These are phyloP conservation scores for Lactarius sanguifluus DNA, from an alignment of 768 basidiomycete species.

Conservation along the genomic window DNA sequence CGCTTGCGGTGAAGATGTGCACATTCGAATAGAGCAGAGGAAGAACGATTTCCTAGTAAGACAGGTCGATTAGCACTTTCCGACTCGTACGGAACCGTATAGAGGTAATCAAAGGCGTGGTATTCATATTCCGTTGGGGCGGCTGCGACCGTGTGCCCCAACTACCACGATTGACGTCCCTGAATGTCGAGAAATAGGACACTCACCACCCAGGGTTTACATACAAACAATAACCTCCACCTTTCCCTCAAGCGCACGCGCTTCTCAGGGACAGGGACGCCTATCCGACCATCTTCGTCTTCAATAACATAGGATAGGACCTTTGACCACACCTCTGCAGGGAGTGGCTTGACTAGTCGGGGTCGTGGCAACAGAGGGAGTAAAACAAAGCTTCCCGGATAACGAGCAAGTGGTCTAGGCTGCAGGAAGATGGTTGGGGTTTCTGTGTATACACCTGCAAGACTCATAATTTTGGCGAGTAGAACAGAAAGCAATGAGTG, in stretches of 20 bases:
- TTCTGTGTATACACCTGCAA: slow-evolving; percentile 17
- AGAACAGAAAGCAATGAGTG: neutral
- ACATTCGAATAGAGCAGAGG: slow-evolving; percentile 67
- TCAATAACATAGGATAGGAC: slow-evolving; percentile 48
- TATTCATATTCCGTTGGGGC: neutral
- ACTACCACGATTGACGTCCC: neutral
- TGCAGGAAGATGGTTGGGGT: slow-evolving; percentile 47
- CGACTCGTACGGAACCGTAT: slow-evolving; percentile 8
- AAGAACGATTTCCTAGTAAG: slow-evolving; percentile 57
- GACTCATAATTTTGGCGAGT: slow-evolving; percentile 14
- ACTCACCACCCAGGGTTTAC: slow-evolving; percentile 29
- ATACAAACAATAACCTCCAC: slow-evolving; percentile 31
- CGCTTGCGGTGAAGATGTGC: slow-evolving; percentile 42
- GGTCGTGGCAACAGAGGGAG: slow-evolving; percentile 65
- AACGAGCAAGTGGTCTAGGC: slow-evolving; percentile 64
- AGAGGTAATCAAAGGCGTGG: slow-evolving; percentile 3
- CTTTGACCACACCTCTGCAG: slow-evolving; percentile 68
- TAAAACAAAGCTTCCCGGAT: slow-evolving; percentile 59
- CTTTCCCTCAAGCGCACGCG: slow-evolving; percentile 26
- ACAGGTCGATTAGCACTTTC: neutral
- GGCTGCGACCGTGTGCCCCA: neutral
- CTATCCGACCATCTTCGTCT: slow-evolving; percentile 18
- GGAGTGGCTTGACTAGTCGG: slow-evolving; percentile 54
- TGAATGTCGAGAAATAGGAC: neutral
- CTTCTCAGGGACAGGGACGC: slow-evolving; percentile 17